Conservation (phyloP, 106 monocot species). For the Narthecium ossifragum region DNA sequence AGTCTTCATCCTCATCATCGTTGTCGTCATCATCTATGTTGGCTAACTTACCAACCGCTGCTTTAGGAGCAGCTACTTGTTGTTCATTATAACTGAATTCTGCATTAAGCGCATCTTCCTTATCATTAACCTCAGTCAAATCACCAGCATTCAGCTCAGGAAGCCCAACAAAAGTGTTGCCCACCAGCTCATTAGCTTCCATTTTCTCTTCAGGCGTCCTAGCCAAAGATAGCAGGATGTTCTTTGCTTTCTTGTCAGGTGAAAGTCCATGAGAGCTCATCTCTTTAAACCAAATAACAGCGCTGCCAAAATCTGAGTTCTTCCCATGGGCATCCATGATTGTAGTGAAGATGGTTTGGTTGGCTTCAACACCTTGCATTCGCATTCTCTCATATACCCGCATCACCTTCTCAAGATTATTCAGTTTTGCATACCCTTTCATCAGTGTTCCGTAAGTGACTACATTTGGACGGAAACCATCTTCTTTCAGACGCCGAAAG, state of each 20-base stretch:
- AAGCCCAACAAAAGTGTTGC: conserved; percentile 14
- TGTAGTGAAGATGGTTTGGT: conserved; percentile 84
- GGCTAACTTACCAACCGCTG: conserved; percentile 1
- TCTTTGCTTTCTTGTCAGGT: conserved; percentile 89
- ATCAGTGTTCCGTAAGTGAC: conserved; percentile 86
- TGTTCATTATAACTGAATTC: background rate
- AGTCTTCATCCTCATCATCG: conserved; percentile 19
- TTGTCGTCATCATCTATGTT: conserved; percentile 19
- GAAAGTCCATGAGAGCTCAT: conserved; percentile 59
- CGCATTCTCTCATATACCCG: conserved; percentile 80
- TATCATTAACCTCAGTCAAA: conserved; percentile 1
- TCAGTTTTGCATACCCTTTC: conserved; percentile 90
- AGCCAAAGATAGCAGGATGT: conserved; percentile 78
- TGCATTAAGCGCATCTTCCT: background rate
- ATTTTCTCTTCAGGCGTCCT: conserved; percentile 52
- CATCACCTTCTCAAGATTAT: conserved; percentile 73
- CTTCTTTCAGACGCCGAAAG: conserved; percentile 75
- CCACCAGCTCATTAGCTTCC: conserved; percentile 72
- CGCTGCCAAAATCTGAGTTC: conserved; percentile 73
- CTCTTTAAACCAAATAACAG: conserved; percentile 86
- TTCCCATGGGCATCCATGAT: conserved; percentile 95
- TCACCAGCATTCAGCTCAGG: background rate
- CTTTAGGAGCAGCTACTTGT: background rate
- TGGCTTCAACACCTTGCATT: conserved; percentile 66
- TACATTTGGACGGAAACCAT: conserved; percentile 79